These are phyloP conservation scores for Pyrenophora graminea DNA, from an alignment of 2,329 filamentous ascomycete species.

Conservation along the genomic window DNA sequence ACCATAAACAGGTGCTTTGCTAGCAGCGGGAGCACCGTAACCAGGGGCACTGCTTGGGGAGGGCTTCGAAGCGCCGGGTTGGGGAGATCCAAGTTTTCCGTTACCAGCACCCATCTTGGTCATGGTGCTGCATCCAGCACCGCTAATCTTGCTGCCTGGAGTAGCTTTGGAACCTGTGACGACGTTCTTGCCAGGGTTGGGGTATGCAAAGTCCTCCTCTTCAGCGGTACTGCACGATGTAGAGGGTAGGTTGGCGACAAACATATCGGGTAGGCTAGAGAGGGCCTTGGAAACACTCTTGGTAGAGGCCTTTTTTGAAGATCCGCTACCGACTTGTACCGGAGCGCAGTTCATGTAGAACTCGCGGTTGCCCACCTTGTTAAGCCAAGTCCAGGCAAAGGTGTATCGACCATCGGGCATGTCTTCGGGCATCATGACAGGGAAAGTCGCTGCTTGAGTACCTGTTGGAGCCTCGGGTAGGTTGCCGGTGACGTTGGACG, in stretches of 20 bases:
- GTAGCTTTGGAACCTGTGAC: constrained; percentile 40
- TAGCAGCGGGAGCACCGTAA: constrained; percentile 4
- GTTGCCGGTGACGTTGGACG: constrained; percentile 59
- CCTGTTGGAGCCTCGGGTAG: constrained; percentile 10
- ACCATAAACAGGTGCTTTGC: not conserved
- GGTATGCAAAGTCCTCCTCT: constrained; percentile 64
- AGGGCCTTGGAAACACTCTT: constrained; percentile 43
- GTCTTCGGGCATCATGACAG: constrained; percentile 71
- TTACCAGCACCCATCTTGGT: constrained; percentile 39
- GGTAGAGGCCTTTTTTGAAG: constrained; percentile 41
- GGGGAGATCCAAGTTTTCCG: constrained; percentile 34
- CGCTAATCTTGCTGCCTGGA: constrained; percentile 36
- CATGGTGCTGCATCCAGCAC: constrained; percentile 36
- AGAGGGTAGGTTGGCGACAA: constrained; percentile 68
- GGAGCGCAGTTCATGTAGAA: constrained; percentile 98
- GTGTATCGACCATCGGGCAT: constrained; percentile 76
- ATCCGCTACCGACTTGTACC: constrained; percentile 63
- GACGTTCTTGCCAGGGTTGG: constrained; percentile 64
- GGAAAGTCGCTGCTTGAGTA: constrained; percentile 66
- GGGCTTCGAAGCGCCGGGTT: constrained; percentile 8
- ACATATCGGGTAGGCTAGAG: constrained; percentile 71
- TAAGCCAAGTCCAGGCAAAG: constrained; percentile 94
- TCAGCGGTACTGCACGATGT: constrained; percentile 59
- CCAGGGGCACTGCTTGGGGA: not conserved
- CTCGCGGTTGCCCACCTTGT: constrained; percentile 88